Percentiles rank a stretch among this genome's conserved stretches.
Evolutionary conservation across 768 basidiomycete genomes (phyloP).

Genomic region (Xerocomus potaroensis): DNA sequence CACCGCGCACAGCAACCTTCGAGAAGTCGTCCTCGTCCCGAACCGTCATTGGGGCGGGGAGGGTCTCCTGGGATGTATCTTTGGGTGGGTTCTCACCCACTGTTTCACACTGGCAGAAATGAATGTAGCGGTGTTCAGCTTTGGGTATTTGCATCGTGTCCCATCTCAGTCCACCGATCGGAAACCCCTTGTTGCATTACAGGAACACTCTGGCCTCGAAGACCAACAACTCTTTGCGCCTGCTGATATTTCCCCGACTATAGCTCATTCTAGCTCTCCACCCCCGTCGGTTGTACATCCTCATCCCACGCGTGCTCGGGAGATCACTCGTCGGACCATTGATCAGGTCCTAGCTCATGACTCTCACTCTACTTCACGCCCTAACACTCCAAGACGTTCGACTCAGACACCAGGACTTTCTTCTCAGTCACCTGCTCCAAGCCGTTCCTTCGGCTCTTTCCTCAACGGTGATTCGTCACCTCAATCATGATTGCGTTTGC

Average conservation of each 20-base stretch:
- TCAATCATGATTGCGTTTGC: slow-evolving; percentile 35
- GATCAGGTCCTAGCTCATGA: slow-evolving; percentile 15
- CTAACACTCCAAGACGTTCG: slow-evolving; percentile 27
- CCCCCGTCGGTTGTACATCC: slow-evolving; percentile 26
- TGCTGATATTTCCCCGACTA: slow-evolving; percentile 43
- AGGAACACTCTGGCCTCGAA: slow-evolving; percentile 50
- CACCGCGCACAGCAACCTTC: slow-evolving; percentile 58
- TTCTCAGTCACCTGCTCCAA: slow-evolving; percentile 29
- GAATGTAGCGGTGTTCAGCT: slow-evolving; percentile 42
- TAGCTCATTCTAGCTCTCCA: slow-evolving; percentile 1
- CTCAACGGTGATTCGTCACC: slow-evolving; percentile 49
- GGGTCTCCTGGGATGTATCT: slow-evolving; percentile 91
- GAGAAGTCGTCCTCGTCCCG: slow-evolving; percentile 92
- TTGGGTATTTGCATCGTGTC: slow-evolving; percentile 90
- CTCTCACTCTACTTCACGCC: slow-evolving; percentile 20
- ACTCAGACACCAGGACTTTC: slow-evolving; percentile 25
- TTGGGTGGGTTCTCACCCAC: slow-evolving; percentile 59
- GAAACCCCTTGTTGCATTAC: slow-evolving; percentile 52
- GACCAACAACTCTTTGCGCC: slow-evolving; percentile 71
- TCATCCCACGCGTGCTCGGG: slow-evolving; percentile 23
- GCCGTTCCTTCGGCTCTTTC: slow-evolving; percentile 34
- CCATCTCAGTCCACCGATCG: slow-evolving; percentile 68
- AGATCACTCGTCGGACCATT: slow-evolving; percentile 13
- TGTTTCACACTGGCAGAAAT: not conserved
- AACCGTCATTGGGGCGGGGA: slow-evolving; percentile 98